Percentiles rank a stretch among this genome's conserved stretches.
Conservation (phyloP, 768 basidiomycete genomes). For the Lactarius indigo region DNA sequence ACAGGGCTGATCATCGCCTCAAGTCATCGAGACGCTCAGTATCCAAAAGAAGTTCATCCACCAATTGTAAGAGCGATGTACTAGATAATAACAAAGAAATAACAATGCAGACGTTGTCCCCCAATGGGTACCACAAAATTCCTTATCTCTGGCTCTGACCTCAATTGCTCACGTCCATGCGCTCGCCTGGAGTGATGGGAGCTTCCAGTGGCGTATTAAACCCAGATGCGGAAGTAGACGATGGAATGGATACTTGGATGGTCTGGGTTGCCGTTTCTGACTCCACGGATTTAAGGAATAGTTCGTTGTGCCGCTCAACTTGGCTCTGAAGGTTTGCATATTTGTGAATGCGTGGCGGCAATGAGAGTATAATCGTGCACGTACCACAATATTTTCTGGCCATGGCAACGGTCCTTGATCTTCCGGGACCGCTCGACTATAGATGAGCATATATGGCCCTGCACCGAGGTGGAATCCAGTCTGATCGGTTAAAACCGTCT, state of each 20-base stretch:
- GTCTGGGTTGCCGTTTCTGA: background rate
- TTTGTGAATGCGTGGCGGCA: slow-evolving; percentile 4
- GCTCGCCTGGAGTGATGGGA: slow-evolving; percentile 21
- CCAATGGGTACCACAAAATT: background rate
- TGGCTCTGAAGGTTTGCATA: slow-evolving; percentile 25
- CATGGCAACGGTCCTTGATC: slow-evolving; percentile 30
- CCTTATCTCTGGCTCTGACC: background rate
- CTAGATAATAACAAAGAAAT: slow-evolving; percentile 18
- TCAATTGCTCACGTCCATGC: slow-evolving; percentile 23
- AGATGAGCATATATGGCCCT: slow-evolving; percentile 77
- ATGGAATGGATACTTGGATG: slow-evolving; percentile 16
- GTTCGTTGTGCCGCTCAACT: slow-evolving; percentile 37
- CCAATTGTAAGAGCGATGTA: slow-evolving; percentile 2
- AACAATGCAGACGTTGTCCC: background rate
- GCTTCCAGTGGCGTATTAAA: slow-evolving; percentile 21
- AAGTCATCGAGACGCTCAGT: background rate
- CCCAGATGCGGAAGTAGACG: slow-evolving; percentile 21
- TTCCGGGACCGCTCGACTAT: slow-evolving; percentile 41
- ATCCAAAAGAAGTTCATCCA: background rate
- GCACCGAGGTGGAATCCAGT: slow-evolving; percentile 71
- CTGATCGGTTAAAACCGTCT: slow-evolving; percentile 61
- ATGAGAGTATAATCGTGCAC: background rate
- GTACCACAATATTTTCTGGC: slow-evolving; percentile 33
- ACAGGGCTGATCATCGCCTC: slow-evolving; percentile 45
- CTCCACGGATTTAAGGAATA: slow-evolving; percentile 35